These are phyloP conservation scores for Candida alai DNA, from an alignment of 805 yeast genomes.

Conservation along the genomic window DNA sequence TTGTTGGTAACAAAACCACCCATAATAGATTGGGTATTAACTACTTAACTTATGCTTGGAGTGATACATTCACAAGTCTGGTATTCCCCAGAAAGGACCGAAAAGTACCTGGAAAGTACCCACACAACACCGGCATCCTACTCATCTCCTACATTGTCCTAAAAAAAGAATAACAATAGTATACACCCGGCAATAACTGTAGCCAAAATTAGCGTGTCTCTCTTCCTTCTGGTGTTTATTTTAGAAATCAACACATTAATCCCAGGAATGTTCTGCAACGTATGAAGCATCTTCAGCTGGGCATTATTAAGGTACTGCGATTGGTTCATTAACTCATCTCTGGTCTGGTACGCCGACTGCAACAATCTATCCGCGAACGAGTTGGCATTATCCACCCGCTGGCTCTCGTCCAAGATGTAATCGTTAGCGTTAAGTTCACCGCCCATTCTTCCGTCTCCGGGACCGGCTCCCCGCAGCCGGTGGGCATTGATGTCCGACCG, in stretches of 20 bases:
- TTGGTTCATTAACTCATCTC: slow-evolving; percentile 80
- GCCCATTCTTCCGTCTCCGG: too few relatives aligned
- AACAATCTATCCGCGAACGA: slow-evolving; percentile 74
- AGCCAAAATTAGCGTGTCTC: slow-evolving; percentile 85
- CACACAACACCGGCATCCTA: too few relatives aligned
- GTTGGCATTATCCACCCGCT: slow-evolving; percentile 69
- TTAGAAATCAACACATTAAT: slow-evolving; percentile 67
- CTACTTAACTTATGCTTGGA: too few relatives aligned
- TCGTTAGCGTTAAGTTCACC: slow-evolving; percentile 50
- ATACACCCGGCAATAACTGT: slow-evolving; percentile 69
- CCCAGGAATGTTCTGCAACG: slow-evolving; percentile 77
- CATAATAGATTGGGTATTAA: too few relatives aligned
- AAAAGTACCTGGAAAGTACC: too few relatives aligned
- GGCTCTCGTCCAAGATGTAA: slow-evolving; percentile 74
- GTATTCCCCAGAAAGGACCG: too few relatives aligned
- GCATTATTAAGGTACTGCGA: slow-evolving; percentile 60
- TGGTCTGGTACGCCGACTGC: slow-evolving; percentile 81
- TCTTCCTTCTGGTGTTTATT: slow-evolving; percentile 83
- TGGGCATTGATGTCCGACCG: slow-evolving; percentile 75
- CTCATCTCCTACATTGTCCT: too few relatives aligned
- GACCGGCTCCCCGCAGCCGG: slow-evolving; percentile 32
- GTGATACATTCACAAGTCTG: too few relatives aligned
- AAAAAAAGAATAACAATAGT: slow-evolving; percentile 53
- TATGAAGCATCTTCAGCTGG: slow-evolving; percentile 55
- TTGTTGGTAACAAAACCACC: too few relatives aligned